Percentiles rank a stretch among this genome's conserved stretches.
These are phyloP conservation scores for Pouteria campechiana DNA, from an alignment of 179 eudicot species.

Conservation along the genomic window DNA sequence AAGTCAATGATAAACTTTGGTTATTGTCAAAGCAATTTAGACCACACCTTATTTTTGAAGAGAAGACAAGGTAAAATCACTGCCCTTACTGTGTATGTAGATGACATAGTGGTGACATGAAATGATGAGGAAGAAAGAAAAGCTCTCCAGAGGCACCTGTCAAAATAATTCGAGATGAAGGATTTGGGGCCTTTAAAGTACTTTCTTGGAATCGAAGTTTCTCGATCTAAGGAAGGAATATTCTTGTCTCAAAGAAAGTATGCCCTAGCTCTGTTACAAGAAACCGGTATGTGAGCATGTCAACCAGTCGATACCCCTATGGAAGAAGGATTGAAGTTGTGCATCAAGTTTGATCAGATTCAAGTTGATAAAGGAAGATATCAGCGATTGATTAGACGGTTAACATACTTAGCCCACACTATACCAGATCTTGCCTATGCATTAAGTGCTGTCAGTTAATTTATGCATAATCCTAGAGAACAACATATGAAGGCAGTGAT, in stretches of 20 bases:
- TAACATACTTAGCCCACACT: too few relatives aligned
- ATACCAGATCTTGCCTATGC: too few relatives aligned
- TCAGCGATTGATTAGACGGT: too few relatives aligned
- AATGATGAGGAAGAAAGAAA: background rate
- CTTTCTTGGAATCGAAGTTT: background rate
- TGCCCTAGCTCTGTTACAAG: background rate
- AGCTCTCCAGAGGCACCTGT: background rate
- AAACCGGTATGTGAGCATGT: background rate
- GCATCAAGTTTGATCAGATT: background rate
- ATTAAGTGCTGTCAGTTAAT: too few relatives aligned
- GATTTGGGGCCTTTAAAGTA: background rate
- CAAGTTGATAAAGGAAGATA: background rate
- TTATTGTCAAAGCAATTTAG: conserved; percentile 1
- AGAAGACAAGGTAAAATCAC: background rate
- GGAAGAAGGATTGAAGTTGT: background rate
- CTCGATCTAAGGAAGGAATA: background rate
- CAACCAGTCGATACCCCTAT: background rate
- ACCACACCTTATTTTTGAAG: conserved; percentile 1
- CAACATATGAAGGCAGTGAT: background rate
- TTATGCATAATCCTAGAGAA: too few relatives aligned
- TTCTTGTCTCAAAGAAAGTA: background rate
- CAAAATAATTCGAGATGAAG: background rate
- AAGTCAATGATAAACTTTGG: background rate
- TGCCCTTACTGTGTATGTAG: conserved; percentile 1
- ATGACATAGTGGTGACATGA: conserved; percentile 1